Evolutionary conservation across 768 basidiomycete genomes (phyloP), one percentile per base, ranked within the genome.

Genomic region (Suillus lakei): DNA sequence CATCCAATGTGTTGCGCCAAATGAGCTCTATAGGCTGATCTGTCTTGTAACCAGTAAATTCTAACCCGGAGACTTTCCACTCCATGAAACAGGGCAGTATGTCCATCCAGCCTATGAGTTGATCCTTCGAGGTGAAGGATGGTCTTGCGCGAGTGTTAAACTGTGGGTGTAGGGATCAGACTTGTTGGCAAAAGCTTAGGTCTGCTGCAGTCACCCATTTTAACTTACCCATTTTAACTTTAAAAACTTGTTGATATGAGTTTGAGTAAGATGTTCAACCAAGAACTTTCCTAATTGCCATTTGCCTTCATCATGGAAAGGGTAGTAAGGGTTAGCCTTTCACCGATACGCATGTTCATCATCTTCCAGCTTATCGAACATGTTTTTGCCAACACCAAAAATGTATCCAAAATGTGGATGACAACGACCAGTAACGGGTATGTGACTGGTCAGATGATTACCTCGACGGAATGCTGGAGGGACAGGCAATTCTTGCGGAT

Each of bases 251-350:
- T 71, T 62, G 1, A 77, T 72, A 16, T 69, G 66, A 1, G 69
- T 66, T 71, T 65, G 44, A 2, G n/a, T 63, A 9, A 65, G 32
- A 73, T 74, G 44, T 72, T 76, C 50, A 44, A 28, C 62, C 41
- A 43, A 69, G 63, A 76, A 79, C 6, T 66, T 71, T 1, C 70
- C 76, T 1, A 79, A 39, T 64, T 78, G 71, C 78, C 79, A 80
- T 65, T 81, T 76, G 0, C 62, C 67, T n/a, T 69, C 58, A 6
- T 73, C 72, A 13, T 68, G 60, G 62, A 80, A 81, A 39, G 78
- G 80, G 58, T 78, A 79, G 61, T 73, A 78, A 2, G 70, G 48
- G 58, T 75, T 75, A 65, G 18, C 15, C 44, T 55, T 23, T 5
- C 71, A 60, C 30, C 67, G 30, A 8, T 64, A 23, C 4, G 71